Evolutionary conservation across 768 basidiomycete species (phyloP).

Genomic region (Lyophyllum atratum): DNA sequence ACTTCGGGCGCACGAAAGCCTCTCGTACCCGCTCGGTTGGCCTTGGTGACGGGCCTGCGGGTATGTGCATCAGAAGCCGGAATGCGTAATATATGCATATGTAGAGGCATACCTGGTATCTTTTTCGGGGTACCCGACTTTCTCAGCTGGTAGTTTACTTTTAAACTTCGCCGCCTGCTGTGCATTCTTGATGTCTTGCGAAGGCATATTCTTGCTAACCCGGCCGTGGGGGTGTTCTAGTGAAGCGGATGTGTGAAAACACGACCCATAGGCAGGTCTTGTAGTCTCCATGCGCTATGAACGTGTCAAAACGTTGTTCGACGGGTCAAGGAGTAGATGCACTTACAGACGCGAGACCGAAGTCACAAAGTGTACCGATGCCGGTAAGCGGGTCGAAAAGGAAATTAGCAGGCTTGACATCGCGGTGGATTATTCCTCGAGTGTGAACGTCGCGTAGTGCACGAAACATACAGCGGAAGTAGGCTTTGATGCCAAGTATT

Average conservation of each 20-base stretch:
- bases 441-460: constrained; percentile 88
- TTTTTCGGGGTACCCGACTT: constrained; percentile 77
- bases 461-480: constrained; percentile 89
- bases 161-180: constrained; percentile 64
- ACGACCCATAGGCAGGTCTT: constrained; percentile 50
- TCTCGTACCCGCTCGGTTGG: constrained; percentile 94
- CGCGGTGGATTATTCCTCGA: constrained; percentile 89
- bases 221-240: constrained; percentile 70
- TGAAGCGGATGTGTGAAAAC: constrained; percentile 77
- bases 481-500: constrained; percentile 76
- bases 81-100: neutral
- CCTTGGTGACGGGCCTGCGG: constrained; percentile 77
- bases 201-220: constrained; percentile 43
- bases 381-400: constrained; percentile 86
- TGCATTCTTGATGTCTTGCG: constrained; percentile 51
- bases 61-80: constrained; percentile 2
- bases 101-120: constrained; percentile 58
- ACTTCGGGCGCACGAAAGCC: constrained; percentile 98
- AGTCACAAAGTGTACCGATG: constrained; percentile 88
- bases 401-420: constrained; percentile 98
- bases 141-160: constrained; percentile 56
- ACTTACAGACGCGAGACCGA: constrained; percentile 91
- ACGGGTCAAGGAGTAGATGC: neutral
- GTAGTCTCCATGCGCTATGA: constrained; percentile 56
- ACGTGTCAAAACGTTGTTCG: neutral